phyloP scores from a whole-genome alignment of 2,329 filamentous ascomycete genomes.

The Blastomyces silverae region DNA sequence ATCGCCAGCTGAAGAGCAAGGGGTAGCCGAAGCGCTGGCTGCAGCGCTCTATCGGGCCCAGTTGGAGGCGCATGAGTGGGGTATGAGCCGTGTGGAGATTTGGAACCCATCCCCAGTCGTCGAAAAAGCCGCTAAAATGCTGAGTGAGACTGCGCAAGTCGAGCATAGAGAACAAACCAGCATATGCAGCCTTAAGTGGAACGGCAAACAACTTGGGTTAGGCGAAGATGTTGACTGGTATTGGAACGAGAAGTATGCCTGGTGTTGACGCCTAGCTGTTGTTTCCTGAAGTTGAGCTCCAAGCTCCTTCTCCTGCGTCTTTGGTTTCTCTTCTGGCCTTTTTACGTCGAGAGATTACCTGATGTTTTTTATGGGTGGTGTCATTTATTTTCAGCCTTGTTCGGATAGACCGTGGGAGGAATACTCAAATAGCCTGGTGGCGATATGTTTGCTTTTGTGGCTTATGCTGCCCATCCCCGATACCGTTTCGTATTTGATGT shows the following conservation, averaged over 20 bases:
- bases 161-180: slow-evolving; percentile 43
- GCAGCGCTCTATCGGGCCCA: slow-evolving; percentile 62
- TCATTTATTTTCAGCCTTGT: background rate
- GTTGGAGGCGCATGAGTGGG: slow-evolving; percentile 63
- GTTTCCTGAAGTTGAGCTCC: background rate
- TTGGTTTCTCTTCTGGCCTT: background rate
- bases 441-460: background rate
- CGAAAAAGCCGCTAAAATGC: slow-evolving; percentile 36
- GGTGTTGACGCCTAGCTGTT: slow-evolving; percentile 36
- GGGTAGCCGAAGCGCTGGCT: slow-evolving; percentile 49
- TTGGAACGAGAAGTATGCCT: slow-evolving; percentile 46
- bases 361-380: slow-evolving; percentile 14
- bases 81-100: slow-evolving; percentile 62
- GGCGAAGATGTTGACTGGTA: slow-evolving; percentile 42
- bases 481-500: slow-evolving; percentile 2
- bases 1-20: slow-evolving; percentile 42
- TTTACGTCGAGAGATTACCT: background rate
- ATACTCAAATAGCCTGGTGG: background rate
- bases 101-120: slow-evolving; percentile 70
- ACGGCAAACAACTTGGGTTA: slow-evolving; percentile 34
- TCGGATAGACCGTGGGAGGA: slow-evolving; percentile 10
- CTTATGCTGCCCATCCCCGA: background rate
- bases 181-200: slow-evolving; percentile 44
- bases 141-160: slow-evolving; percentile 36
- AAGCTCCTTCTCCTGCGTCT: slow-evolving; percentile 7